Conservation (phyloP, 2,329 filamentous ascomycete species). For the Hypoxylon sp. region DNA sequence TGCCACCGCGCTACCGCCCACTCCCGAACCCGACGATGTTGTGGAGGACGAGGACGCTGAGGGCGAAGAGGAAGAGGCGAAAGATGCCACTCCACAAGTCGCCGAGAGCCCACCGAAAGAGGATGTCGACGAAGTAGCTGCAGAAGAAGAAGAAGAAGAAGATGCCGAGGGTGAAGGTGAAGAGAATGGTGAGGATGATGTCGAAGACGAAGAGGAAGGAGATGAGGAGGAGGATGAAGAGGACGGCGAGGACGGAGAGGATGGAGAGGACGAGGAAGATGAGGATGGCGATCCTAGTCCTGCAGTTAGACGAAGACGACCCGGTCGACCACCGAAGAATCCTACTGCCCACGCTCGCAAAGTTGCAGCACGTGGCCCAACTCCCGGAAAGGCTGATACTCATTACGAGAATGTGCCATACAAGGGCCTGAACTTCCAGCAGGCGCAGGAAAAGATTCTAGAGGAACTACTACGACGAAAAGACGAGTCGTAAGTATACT, state of each 20-base stretch:
- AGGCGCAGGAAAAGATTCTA: slow-evolving; percentile 87
- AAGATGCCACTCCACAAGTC: slow-evolving; percentile 41
- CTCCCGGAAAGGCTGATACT: slow-evolving; percentile 60
- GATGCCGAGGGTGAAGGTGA: too few species aligned
- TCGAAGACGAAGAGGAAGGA: slow-evolving; percentile 28
- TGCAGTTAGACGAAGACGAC: slow-evolving; percentile 43
- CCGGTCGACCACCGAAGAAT: slow-evolving; percentile 53
- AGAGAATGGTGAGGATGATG: slow-evolving; percentile 46
- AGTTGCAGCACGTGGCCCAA: slow-evolving; percentile 51
- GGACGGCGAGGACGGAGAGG: slow-evolving; percentile 30
- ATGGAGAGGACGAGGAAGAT: slow-evolving; percentile 41
- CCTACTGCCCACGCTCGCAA: slow-evolving; percentile 47
- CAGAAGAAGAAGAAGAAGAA: slow-evolving; percentile 51
- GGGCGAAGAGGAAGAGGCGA: slow-evolving; percentile 34
- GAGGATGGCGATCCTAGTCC: slow-evolving; percentile 38
- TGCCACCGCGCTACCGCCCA: slow-evolving; percentile 75
- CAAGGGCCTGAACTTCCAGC: slow-evolving; percentile 80
- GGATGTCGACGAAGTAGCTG: slow-evolving; percentile 46
- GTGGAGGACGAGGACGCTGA: slow-evolving; percentile 43
- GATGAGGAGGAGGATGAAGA: slow-evolving; percentile 45
- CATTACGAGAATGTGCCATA: slow-evolving; percentile 71
- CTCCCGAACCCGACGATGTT: slow-evolving; percentile 56
- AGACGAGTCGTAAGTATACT: slow-evolving; percentile 69
- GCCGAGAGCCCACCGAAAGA: slow-evolving; percentile 31
- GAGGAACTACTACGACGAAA: slow-evolving; percentile 77